Evolutionary conservation across 345 rosid species (phyloP), one percentile per base, ranked within the genome.

Genomic region (Lepidium africanum): DNA sequence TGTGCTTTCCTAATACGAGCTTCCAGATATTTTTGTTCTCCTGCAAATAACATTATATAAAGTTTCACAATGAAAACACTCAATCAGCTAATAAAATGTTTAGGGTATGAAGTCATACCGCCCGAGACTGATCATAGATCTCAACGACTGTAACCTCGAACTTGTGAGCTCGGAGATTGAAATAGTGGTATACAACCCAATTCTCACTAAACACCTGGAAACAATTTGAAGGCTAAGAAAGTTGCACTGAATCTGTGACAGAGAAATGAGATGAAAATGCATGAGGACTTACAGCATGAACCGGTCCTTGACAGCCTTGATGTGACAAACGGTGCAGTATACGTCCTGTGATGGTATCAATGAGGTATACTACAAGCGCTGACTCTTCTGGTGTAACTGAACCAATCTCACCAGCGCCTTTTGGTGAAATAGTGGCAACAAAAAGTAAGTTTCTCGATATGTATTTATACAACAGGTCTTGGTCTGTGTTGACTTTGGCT

Each of bases 151-250:
- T 85, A 86, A 95, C 86, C 85, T 95, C 99, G 60, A 85, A 84
- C 85, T 96, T 89, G 79, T 95, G 99, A 10, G 96, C 96, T 81
- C 96, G 83, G 46, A 95, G 92, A 78, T 91, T 95, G 81, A 95
- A 95, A 76, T 91, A 87, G 86, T 95, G 99, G 80, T 95, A 95
- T 37, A 95, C 86, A 77, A 91, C 93, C 99, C 99, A 95, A 73
- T 95, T 95, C 73, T 95, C 99, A 74, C 97, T 95, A 37, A 91
- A 80, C 42, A 95, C 96, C 99, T 95, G 84, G 65, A 81, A 79
- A 69, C 36, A 55, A 38, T 66, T 37, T 37, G 58, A 82, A 19
- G 30, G 39, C 56, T 77, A 36, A 80, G 57, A 50, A 72, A 54
- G 16, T 59, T 25, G 67, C 64, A 52, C 17, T 37, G 63, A n/a